Evolutionary conservation across 768 basidiomycete species (phyloP).

Genomic region (Trametes cinnabarina): DNA sequence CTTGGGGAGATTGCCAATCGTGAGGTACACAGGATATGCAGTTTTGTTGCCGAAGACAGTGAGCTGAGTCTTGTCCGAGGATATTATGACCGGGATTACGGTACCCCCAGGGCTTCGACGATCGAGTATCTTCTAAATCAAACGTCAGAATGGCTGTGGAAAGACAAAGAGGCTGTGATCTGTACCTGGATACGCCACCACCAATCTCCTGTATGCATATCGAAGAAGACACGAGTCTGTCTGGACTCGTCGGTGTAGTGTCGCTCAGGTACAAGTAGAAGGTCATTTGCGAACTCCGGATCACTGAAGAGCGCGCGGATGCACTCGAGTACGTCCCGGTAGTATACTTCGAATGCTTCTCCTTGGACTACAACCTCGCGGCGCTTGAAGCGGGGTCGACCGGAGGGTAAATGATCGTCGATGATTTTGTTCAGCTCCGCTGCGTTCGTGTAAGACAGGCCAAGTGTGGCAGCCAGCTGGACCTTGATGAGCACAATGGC

Average conservation of each 20-base stretch:
- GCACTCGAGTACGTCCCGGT: conserved; percentile 34
- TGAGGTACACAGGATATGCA: conserved; percentile 31
- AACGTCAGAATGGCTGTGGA: no score
- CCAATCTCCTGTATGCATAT: conserved; percentile 50
- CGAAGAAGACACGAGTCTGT: conserved; percentile 32
- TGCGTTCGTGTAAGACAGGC: conserved; percentile 31
- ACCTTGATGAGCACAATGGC: no score
- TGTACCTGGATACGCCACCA: conserved; percentile 49
- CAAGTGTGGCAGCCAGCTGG: background rate
- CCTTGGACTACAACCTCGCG: conserved; percentile 29
- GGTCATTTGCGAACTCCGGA: conserved; percentile 28
- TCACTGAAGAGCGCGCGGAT: conserved; percentile 34
- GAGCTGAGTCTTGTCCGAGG: conserved; percentile 27
- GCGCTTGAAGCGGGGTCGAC: conserved; percentile 24
- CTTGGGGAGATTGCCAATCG: conserved; percentile 30
- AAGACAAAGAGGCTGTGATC: no score
- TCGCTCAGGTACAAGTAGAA: conserved; percentile 35
- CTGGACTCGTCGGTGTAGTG: conserved; percentile 36
- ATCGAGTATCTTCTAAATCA: no score
- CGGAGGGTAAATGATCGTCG: conserved; percentile 27
- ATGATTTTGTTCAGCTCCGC: conserved; percentile 33
- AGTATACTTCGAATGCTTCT: conserved; percentile 33
- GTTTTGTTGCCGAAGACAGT: conserved; percentile 27
- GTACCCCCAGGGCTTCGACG: conserved; percentile 21
- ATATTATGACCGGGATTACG: conserved; percentile 28